Base-by-base conservation (phyloP, 345 rosid species). In the Eucalyptus decipiens region DNA sequence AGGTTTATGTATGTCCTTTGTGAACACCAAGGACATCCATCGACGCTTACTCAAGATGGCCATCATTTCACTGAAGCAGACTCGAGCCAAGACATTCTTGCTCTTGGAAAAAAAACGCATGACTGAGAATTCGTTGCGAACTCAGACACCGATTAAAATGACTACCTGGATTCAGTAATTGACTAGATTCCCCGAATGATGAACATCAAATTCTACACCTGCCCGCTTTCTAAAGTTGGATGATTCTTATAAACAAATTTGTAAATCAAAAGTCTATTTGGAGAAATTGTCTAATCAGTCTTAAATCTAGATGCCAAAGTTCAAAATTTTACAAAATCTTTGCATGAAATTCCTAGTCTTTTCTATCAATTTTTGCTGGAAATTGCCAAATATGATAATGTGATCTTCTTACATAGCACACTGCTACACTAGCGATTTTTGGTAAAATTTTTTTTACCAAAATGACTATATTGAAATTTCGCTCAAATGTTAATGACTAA, bases 111-210 rank as follows among this genome's bases (percentile, higher is more conserved):
- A 60, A 60, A 60, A 9, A 52, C 4, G 56, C 56, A 52, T 52
- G 56, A 67, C 37, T 67, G 11, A n/a, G 40, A 16, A n/a, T n/a
- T 69, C 80, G 5, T 23, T 72, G 32, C 1, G 11, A 88, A 67
- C 67, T 37, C 87, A 90, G 88, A 65, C 83, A 81, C 56, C 34
- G 67, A 67, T 48, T 86, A 88, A 32, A 85, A 85, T 48, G 87
- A 42, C 34, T 85, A 85, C 45, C 49, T 47, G 19, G 87, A 85
- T 52, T 30, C 40, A 11, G 19, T 85, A 85, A 43, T 85, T 26
- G 87, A 85, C 52, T 48, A 45, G 56, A 85, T 30, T 47, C 14
- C 50, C 15, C 49, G 56, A 48, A 45, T 26, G 6, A 40, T 13
- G 23, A 47, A 11, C 40, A 85, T 85, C 34, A 48, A 51, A 85